phyloP scores from a whole-genome alignment of 805 yeast species.

The Wickerhamomyces silvicola region DNA sequence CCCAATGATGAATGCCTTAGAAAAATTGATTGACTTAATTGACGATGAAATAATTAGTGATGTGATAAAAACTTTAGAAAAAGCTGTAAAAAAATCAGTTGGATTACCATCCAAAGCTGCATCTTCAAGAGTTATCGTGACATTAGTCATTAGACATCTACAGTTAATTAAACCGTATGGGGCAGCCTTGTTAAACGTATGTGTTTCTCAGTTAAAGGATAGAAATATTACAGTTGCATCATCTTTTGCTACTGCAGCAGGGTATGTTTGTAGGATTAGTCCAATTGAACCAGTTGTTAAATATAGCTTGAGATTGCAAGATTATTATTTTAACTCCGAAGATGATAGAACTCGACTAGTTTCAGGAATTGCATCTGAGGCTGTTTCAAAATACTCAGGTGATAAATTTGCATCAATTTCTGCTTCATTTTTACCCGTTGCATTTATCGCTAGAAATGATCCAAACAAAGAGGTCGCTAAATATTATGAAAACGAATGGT shows the following conservation, averaged over 20 bases:
- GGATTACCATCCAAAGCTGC: conserved; percentile 91
- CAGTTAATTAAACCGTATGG: conserved; percentile 42
- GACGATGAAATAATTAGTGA: conserved; percentile 37
- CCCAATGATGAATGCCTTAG: conserved; percentile 86
- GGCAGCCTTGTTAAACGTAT: conserved; percentile 53
- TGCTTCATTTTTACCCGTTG: conserved; percentile 64
- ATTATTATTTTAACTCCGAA: conserved; percentile 53
- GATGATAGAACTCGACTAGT: conserved; percentile 42
- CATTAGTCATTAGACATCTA: conserved; percentile 53
- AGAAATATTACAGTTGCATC: conserved; percentile 65
- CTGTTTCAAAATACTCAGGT: conserved; percentile 61
- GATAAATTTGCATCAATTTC: conserved; percentile 60
- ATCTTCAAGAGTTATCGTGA: conserved; percentile 66
- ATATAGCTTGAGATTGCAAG: conserved; percentile 44
- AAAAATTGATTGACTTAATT: conserved; percentile 52
- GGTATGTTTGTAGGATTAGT: conserved; percentile 65
- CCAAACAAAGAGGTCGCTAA: conserved; percentile 36
- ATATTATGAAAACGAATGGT: conserved; percentile 64
- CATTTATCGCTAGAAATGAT: conserved; percentile 75
- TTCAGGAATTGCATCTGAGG: conserved; percentile 57
- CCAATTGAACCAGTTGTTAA: conserved; percentile 43
- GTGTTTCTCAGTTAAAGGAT: conserved; percentile 56
- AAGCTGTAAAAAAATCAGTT: conserved; percentile 60
- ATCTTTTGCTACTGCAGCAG: conserved; percentile 76
- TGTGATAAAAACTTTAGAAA: conserved; percentile 41